Conservation (phyloP, 257 asterid genomes). For the Lantana camara region DNA sequence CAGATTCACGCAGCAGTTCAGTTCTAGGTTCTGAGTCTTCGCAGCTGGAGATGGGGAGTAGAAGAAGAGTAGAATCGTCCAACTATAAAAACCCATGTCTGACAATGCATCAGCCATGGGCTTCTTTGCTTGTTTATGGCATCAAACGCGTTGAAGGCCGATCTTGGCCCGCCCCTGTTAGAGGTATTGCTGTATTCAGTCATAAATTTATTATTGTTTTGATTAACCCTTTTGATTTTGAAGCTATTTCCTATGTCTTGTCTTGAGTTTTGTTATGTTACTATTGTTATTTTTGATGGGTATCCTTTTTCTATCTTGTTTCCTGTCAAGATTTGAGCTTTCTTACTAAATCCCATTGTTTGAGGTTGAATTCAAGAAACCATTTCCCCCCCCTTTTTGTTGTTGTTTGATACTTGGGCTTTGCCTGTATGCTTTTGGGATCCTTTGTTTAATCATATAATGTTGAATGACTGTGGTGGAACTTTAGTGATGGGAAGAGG, state of each 20-base stretch:
- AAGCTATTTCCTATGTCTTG: background rate
- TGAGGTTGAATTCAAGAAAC: background rate
- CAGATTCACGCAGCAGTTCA: background rate
- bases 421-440: background rate
- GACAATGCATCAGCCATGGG: slow-evolving; percentile 99
- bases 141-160: slow-evolving; percentile 96
- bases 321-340: background rate
- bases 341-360: background rate
- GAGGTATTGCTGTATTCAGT: slow-evolving; percentile 40
- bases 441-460: background rate
- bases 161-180: slow-evolving; percentile 91
- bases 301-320: background rate
- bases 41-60: slow-evolving; percentile 44
- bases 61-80: slow-evolving; percentile 34
- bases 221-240: background rate
- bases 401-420: background rate
- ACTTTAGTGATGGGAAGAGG: background rate
- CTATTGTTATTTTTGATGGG: background rate
- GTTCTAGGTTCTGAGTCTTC: background rate
- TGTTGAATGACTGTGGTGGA: background rate
- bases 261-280: background rate
- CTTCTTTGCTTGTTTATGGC: slow-evolving; percentile 86
- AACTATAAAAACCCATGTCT: slow-evolving; percentile 85
- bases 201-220: background rate
- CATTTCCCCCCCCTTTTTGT: background rate